Conservation (phyloP, 495 filamentous ascomycete species). For the Neurospora terricola region DNA sequence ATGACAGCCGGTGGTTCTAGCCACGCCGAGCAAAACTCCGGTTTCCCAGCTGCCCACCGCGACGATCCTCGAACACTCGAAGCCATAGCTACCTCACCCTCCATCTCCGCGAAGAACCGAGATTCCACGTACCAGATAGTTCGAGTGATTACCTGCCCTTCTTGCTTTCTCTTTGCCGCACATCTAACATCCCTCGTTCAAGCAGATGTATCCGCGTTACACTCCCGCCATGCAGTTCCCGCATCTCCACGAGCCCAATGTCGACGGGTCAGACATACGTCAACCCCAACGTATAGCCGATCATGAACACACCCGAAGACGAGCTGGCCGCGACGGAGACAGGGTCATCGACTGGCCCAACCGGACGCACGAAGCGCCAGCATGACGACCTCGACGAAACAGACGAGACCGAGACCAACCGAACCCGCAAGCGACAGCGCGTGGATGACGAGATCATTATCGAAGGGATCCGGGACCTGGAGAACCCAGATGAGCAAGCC, state of each 20-base stretch:
- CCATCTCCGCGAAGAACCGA: fast-evolving
- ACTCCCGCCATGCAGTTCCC: not conserved
- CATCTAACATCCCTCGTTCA: not conserved
- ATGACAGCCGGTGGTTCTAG: not conserved
- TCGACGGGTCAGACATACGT: not conserved
- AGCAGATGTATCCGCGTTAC: not conserved
- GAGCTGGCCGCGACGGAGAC: not conserved
- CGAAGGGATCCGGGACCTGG: not conserved
- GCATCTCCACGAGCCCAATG: not conserved
- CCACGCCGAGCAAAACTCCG: not conserved
- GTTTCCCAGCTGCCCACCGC: not conserved
- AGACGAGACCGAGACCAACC: not conserved
- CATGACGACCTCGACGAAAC: not conserved
- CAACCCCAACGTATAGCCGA: not conserved
- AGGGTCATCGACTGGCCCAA: not conserved
- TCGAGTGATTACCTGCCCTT: not conserved
- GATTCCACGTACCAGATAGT: not conserved
- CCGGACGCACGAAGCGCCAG: not conserved
- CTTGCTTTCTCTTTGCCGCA: not conserved
- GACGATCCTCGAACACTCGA: not conserved
- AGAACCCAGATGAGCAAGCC: not conserved
- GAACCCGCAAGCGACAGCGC: not conserved
- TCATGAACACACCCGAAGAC: not conserved
- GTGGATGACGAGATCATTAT: not conserved
- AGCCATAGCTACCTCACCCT: not conserved